A percentile compares a stretch with the other conserved stretches of the same genome.
Evolutionary conservation across 1,284 basidiomycete species (phyloP).

Genomic region (Termitomyces sp.): DNA sequence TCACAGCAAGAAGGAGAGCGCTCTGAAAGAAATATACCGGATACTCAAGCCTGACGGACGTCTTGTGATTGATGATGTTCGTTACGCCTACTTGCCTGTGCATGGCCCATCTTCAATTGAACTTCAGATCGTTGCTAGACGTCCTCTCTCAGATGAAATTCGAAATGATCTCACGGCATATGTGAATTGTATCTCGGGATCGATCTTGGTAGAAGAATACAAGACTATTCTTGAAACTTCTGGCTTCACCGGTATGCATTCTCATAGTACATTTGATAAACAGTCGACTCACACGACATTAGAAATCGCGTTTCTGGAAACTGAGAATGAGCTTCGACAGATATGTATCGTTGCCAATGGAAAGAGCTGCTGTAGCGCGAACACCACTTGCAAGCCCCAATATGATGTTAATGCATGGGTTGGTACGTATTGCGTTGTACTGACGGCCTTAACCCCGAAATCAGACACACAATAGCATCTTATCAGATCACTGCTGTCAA

Average conservation of each 20-base stretch:
- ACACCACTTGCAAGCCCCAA: constrained; percentile 9
- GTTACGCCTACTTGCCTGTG: constrained; percentile 1
- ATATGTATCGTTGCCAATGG: constrained; percentile 2
- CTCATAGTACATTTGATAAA: neutral
- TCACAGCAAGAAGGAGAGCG: constrained; percentile 29
- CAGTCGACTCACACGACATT: neutral
- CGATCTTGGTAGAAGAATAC: constrained; percentile 34
- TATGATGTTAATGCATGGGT: constrained; percentile 38
- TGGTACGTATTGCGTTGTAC: constrained; percentile 23
- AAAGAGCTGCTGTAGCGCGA: neutral
- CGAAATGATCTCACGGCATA: constrained; percentile 34
- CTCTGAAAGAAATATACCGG: constrained; percentile 40
- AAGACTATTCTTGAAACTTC: constrained; percentile 29
- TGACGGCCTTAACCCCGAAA: neutral
- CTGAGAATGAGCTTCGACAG: constrained; percentile 32
- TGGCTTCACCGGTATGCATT: constrained; percentile 35
- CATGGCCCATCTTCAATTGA: constrained; percentile 16
- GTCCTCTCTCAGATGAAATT: constrained; percentile 35
- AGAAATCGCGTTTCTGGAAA: constrained; percentile 39
- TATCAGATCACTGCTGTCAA: constrained; percentile 44
- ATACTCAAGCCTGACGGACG: constrained; percentile 48
- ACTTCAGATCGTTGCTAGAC: constrained; percentile 39
- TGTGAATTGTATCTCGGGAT: constrained; percentile 41
- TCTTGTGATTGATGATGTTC: constrained; percentile 35
- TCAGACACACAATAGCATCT: constrained; percentile 23